These are phyloP conservation scores for Lactarius hengduanensis DNA, from an alignment of 768 basidiomycete genomes.

Conservation along the genomic window DNA sequence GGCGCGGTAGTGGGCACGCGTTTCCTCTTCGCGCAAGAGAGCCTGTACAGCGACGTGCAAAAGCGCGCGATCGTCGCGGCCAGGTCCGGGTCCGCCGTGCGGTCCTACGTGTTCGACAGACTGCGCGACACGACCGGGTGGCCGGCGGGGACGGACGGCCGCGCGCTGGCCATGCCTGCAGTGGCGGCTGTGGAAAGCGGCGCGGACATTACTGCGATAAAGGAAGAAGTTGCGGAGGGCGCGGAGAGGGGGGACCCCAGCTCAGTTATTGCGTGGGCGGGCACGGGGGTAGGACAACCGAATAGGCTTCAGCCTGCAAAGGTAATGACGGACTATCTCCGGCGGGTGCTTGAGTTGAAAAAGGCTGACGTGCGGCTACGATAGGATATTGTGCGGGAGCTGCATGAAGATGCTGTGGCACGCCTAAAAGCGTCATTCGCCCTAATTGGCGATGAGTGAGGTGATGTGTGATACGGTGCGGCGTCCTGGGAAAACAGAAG, in stretches of 20 bases:
- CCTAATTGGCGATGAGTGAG: conserved; percentile 11
- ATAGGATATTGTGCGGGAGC: conserved; percentile 33
- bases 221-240: conserved; percentile 30
- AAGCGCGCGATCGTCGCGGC: conserved; percentile 38
- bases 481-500: conserved; percentile 17
- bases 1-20: conserved; percentile 75
- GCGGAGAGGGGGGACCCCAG: conserved; percentile 31
- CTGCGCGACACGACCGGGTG: conserved; percentile 36
- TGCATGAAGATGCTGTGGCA: conserved; percentile 31
- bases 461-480: conserved; percentile 4
- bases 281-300: conserved; percentile 37
- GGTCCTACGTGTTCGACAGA: conserved; percentile 38
- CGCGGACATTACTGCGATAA: conserved; percentile 10
- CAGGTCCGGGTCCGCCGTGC: conserved; percentile 32
- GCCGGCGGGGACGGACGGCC: conserved; percentile 41
- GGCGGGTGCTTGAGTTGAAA: background rate
- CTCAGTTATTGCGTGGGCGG: conserved; percentile 38
- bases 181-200: conserved; percentile 22
- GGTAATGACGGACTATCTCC: conserved; percentile 26
- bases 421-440: conserved; percentile 28
- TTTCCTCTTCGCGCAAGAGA: conserved; percentile 67
- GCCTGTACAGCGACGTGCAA: conserved; percentile 38
- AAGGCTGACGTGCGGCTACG: conserved; percentile 9
- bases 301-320: conserved; percentile 34
- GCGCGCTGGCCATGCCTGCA: conserved; percentile 42